phyloP scores from a whole-genome alignment of 768 basidiomycete genomes.

The Pisolithus marmoratus region DNA sequence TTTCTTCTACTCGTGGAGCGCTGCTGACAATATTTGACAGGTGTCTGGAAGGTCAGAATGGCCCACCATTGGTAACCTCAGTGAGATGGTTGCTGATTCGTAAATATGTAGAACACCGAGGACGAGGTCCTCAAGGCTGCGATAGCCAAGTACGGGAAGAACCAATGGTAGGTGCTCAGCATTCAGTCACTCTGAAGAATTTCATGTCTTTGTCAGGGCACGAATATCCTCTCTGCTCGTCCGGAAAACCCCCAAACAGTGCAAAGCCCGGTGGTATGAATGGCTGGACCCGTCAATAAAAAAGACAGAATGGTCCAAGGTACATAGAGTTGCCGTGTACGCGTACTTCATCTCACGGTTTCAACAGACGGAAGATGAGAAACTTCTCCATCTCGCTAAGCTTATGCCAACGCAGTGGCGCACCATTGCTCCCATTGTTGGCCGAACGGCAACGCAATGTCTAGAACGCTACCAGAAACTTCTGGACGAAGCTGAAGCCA shows the following conservation, averaged over 20 bases:
- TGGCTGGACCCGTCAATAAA: conserved; percentile 99
- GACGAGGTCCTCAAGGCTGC: conserved; percentile 99
- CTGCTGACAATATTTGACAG: conserved; percentile 26
- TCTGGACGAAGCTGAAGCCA: conserved; percentile 93
- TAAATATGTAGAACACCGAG: conserved; percentile 70
- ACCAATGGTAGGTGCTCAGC: conserved; percentile 65
- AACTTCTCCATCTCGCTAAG: conserved; percentile 94
- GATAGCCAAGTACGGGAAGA: conserved; percentile 95
- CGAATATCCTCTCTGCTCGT: conserved; percentile 97
- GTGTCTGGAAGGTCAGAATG: conserved; percentile 74
- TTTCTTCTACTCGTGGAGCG: not conserved
- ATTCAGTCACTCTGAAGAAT: not conserved
- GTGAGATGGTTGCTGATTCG: conserved; percentile 3
- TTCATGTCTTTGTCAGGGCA: conserved; percentile 50
- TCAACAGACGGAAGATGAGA: conserved; percentile 90
- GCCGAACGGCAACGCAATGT: conserved; percentile 96
- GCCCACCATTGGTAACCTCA: not conserved
- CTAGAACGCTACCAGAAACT: conserved; percentile 97
- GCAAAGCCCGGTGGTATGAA: conserved; percentile 99
- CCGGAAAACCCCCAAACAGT: conserved; percentile 98
- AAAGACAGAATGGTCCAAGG: conserved; percentile 99
- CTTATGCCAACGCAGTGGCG: conserved; percentile 99
- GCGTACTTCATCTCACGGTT: not conserved
- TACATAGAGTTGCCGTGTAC: conserved; percentile 23
- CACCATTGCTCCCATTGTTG: conserved; percentile 97